Conservation (phyloP, 2,329 filamentous ascomycete genomes). For the Sclerotinia borealis region DNA sequence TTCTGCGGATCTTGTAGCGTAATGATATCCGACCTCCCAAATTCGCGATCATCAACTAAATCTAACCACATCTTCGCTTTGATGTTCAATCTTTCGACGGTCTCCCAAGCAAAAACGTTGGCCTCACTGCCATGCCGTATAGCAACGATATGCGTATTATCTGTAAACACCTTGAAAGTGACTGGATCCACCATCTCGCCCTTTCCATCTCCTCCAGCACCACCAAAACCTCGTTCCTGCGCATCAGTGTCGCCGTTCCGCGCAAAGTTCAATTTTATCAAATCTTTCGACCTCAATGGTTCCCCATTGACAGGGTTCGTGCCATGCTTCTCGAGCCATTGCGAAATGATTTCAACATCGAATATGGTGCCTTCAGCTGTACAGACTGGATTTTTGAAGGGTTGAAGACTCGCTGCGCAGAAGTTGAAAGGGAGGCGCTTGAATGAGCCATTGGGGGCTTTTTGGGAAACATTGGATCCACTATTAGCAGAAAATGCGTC, state of each 20-base stretch:
- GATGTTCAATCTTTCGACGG: slow-evolving; percentile 89
- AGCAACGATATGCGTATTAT: slow-evolving; percentile 95
- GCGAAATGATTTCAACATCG: slow-evolving; percentile 87
- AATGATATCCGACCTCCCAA: slow-evolving; percentile 86
- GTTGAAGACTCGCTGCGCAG: slow-evolving; percentile 91
- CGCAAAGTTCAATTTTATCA: slow-evolving; percentile 86
- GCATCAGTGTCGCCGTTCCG: slow-evolving; percentile 71
- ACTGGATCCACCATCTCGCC: slow-evolving; percentile 93
- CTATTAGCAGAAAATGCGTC: slow-evolving; percentile 82
- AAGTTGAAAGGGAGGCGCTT: slow-evolving; percentile 95
- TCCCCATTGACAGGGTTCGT: slow-evolving; percentile 87
- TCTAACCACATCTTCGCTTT: slow-evolving; percentile 96
- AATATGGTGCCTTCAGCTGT: slow-evolving; percentile 84
- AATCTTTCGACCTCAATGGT: slow-evolving; percentile 70
- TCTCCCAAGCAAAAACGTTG: slow-evolving; percentile 96
- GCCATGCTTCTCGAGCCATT: slow-evolving; percentile 89
- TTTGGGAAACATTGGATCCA: slow-evolving; percentile 59
- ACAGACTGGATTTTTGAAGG: slow-evolving; percentile 92
- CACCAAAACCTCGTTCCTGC: slow-evolving; percentile 39
- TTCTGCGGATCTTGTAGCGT: slow-evolving; percentile 96
- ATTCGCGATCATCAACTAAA: slow-evolving; percentile 79
- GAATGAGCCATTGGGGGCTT: slow-evolving; percentile 59
- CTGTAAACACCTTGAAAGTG: slow-evolving; percentile 94
- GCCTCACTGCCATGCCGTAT: slow-evolving; percentile 73
- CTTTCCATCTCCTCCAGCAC: slow-evolving; percentile 51